Percentiles rank a stretch among this genome's conserved stretches.
These are phyloP conservation scores for Microdochium paspali DNA, from an alignment of 2,329 filamentous ascomycete genomes.

Conservation along the genomic window DNA sequence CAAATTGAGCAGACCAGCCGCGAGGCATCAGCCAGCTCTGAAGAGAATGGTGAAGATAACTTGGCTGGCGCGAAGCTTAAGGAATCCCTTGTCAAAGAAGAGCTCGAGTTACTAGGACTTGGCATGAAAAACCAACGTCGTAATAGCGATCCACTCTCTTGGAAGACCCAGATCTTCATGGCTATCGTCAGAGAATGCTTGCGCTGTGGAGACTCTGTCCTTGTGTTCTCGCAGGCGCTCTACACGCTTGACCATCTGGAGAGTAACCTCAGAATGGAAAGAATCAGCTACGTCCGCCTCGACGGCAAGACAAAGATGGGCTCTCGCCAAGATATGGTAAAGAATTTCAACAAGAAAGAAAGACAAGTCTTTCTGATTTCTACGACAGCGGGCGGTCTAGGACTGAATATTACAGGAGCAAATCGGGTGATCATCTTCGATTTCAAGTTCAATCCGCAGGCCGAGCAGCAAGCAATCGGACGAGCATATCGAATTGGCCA, in stretches of 20 bases:
- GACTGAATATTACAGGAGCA: constrained; percentile 61
- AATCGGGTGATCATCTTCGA: constrained; percentile 86
- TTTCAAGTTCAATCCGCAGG: constrained; percentile 68
- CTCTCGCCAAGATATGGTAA: constrained; percentile 53
- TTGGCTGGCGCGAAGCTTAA: too few relatives aligned
- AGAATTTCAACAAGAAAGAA: constrained; percentile 54
- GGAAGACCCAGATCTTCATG: constrained; percentile 59
- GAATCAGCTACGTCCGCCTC: constrained; percentile 46
- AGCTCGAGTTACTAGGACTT: constrained; percentile 24
- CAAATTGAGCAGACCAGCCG: neutral
- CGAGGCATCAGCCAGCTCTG: constrained; percentile 8
- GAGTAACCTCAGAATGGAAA: constrained; percentile 37
- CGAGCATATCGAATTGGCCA: constrained; percentile 82
- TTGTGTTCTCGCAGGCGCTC: constrained; percentile 72
- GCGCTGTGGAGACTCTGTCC: constrained; percentile 57
- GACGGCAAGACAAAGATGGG: constrained; percentile 54
- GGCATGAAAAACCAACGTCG: constrained; percentile 10
- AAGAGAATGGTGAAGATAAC: constrained; percentile 1
- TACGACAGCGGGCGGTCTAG: constrained; percentile 72
- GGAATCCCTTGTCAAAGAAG: constrained; percentile 14
- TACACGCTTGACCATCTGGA: constrained; percentile 62
- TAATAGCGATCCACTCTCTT: constrained; percentile 33
- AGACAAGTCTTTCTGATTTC: constrained; percentile 69
- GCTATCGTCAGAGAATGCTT: constrained; percentile 60
- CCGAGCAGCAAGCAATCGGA: constrained; percentile 81